phyloP scores from a whole-genome alignment of 2,329 filamentous ascomycete genomes.

The Huntiella moniliformis region DNA sequence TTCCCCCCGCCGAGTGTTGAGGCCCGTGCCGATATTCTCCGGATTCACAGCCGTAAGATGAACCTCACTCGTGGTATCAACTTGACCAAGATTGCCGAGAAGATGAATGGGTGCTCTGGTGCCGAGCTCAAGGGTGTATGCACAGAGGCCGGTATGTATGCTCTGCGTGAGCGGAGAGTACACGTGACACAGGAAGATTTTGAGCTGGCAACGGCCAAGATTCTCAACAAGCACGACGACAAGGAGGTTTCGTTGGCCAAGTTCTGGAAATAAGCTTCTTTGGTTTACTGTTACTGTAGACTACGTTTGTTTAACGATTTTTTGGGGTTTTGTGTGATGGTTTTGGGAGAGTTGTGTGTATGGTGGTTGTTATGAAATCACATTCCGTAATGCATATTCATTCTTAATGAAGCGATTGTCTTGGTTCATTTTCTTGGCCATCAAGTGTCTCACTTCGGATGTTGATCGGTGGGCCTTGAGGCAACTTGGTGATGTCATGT shows the following conservation, averaged over 20 bases:
- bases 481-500: too few species aligned
- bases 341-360: background rate
- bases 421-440: too few species aligned
- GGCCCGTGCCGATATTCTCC: slow-evolving; percentile 88
- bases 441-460: too few species aligned
- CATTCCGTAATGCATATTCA: too few species aligned
- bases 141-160: slow-evolving; percentile 97
- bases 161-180: slow-evolving; percentile 80
- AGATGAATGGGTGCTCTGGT: slow-evolving; percentile 98
- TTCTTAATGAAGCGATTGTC: too few species aligned
- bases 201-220: slow-evolving; percentile 94
- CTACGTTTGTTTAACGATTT: background rate
- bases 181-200: slow-evolving; percentile 99
- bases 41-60: slow-evolving; percentile 96
- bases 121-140: slow-evolving; percentile 97
- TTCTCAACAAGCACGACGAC: slow-evolving; percentile 98
- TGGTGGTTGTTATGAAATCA: background rate
- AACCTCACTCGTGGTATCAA: slow-evolving; percentile 96
- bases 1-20: slow-evolving; percentile 95
- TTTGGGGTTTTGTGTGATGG: too few species aligned
- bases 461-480: too few species aligned
- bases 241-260: slow-evolving; percentile 87
- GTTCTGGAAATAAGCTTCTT: slow-evolving; percentile 35
- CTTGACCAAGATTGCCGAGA: slow-evolving; percentile 94
- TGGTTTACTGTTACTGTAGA: background rate